Evolutionary conservation across 2,329 filamentous ascomycete genomes (phyloP), one percentile per base, ranked within the genome.

Genomic region (Sphaerulina vaccinii): DNA sequence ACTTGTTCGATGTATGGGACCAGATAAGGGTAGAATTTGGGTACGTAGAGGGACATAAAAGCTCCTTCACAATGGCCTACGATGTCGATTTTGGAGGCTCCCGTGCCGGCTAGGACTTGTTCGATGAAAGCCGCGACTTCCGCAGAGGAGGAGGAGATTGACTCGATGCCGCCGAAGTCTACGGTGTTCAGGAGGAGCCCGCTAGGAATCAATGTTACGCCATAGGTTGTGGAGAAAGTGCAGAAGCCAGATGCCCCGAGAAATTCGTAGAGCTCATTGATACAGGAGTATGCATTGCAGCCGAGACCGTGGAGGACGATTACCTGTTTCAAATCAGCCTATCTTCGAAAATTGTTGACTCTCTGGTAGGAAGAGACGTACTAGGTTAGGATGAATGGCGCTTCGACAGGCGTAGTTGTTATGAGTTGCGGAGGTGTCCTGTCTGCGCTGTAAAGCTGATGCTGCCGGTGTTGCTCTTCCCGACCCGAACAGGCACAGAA

Each of bases 331-430:
- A 6, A 19, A 16, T 39, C n/a, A n/a, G 7, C 13, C n/a, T 19
- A 44, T 21, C 22, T 2, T 10, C 24, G 9, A 10, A 18, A 8
- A 22, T 15, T 16, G 36, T 13, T n/a, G n/a, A n/a, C n/a, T 15
- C 21, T 33, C 29, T 36, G 4, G 27, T 5, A 3, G 8, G 10
- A 29, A 13, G 10, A 16, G 7, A 19, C 45, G 19, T 24, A 53
- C 51, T 21, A 45, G 51, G 22, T 53, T 44, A 9, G 51, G 39
- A 18, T 53, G 51, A 24, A 19, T 33, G 19, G 45, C 23, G 39
- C 51, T 53, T 16, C 45, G 44, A 37, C 51, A 53, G 7, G 44
- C 46, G 35, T 39, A 53, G 15, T 53, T 46, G 40, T 53, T 53
- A 13, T 53, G 45, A 16, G 49, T 47, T 11, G 44, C 44, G 6